Base-by-base conservation (phyloP, 2,329 filamentous ascomycete genomes). In the Aspergillus glaucus region DNA sequence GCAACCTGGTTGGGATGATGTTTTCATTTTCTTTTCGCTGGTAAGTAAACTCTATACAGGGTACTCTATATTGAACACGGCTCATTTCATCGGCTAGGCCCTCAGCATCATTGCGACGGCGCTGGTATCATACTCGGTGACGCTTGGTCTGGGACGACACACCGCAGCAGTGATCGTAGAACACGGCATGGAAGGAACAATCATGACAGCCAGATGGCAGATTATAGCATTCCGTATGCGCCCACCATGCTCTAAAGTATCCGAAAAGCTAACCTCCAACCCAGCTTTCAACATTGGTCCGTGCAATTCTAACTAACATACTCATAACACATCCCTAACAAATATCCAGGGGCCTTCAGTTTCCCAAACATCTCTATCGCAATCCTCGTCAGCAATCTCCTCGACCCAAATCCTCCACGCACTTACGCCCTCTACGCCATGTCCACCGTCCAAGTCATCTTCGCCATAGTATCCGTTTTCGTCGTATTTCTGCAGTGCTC, bases 331-430 rank as follows among this genome's bases (percentile, higher is more conserved):
- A n/a, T 5, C 1, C 9, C 3, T 26, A n/a, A 47, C 14, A 15
- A 6, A 15, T 6, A 15, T 15, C 32, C 6, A 15, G 54, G 52
- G 4, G 46, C 59, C 17, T 64, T 57, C 44, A 62, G 59, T 46
- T 62, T 63, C 37, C 61, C 60, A 28, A 63, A 63, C 46, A 61
- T 63, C 44, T 56, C 58, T 14, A 62, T 62, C 50, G 52, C 60
- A 6, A 60, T 63, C 17, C 54, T 63, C 14, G 50, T 62, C 32
- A 52, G 49, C 17, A 44, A 61, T 34, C 52, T 64, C 3, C 55
- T 64, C 1, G 60, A 62, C 37, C 60, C 57, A 6, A 59, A 63
- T 34, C 46, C 48, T 3, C 41, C 49, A 3, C 55, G 61, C 32
- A 46, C 53, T 3, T 39, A 52, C 22, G 39, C 44, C 8, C 51